Evolutionary conservation across 2,329 filamentous ascomycete genomes (phyloP), one percentile per base, ranked within the genome.

Genomic region (Penicillium hordei): DNA sequence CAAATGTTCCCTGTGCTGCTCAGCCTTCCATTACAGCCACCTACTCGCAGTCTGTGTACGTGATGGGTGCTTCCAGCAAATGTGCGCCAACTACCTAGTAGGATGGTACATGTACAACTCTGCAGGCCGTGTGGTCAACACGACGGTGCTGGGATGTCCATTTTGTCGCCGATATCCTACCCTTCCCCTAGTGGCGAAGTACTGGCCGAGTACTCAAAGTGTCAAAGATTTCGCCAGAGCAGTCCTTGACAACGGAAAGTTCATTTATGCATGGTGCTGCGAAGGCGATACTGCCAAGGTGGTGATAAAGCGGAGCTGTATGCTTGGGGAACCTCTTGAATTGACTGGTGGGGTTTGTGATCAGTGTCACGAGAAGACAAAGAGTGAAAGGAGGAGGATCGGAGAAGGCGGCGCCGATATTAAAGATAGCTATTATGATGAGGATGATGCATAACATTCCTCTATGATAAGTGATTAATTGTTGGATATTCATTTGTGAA

Each of bases 191-290:
- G 23, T 43, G 7, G 21, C 3, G 40, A 43, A 43, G 68, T 71
- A 73, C 21, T 70, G 71, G 1, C 72, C 79, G 51, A 73, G 74
- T 5, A 68, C 73, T 17, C 69, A 73, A 4, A 67, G 67, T 1
- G 66, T 83, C 4, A 73, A 70, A 1, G 71, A 77, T 36, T 58
- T 81, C 25, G 63, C 64, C 2, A 63, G 64, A 1, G 81, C 79
- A 0, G 70, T 82, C 0, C 63, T 72, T 2, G 73, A 80, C 13
- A 61, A 70, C 1, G 80, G 75, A 2, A 68, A 67, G 1, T 81
- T 76, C 75, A 77, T 82, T 52, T 80, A 82, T 44, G 79, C 76
- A 0, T 81, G 78, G 80, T 85, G 82, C 61, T 57, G 34, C 3
- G 65, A 59, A 4, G 83, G 81, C 53, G 73, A 72, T 4, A 68